phyloP scores from a whole-genome alignment of 2,329 filamentous ascomycete species.

The Lecanicillium sp. region DNA sequence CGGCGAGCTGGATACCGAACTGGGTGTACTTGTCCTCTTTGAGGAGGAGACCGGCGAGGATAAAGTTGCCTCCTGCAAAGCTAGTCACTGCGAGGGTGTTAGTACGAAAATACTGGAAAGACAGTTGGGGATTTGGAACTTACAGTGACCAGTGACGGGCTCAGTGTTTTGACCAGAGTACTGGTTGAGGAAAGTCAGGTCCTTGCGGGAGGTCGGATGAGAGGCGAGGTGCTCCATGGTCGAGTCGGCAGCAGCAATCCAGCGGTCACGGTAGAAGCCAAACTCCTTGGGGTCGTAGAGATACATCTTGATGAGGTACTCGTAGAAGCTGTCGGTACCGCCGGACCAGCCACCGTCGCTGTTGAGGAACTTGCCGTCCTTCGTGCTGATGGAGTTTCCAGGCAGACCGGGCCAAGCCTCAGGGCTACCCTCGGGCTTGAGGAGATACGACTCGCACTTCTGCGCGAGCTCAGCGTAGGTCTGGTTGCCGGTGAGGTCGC shows the following conservation, averaged over 20 bases:
- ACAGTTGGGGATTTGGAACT: constrained; percentile 24
- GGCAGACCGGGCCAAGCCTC: constrained; percentile 74
- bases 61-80: constrained; percentile 80
- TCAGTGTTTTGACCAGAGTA: constrained; percentile 43
- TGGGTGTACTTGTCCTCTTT: constrained; percentile 59
- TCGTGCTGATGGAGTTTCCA: constrained; percentile 58
- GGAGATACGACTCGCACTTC: constrained; percentile 60
- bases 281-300: constrained; percentile 67
- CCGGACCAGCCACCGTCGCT: constrained; percentile 66
- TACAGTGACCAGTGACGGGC: constrained; percentile 45
- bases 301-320: constrained; percentile 91
- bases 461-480: constrained; percentile 60
- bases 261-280: constrained; percentile 61
- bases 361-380: constrained; percentile 59
- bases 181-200: constrained; percentile 64
- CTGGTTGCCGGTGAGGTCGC: constrained; percentile 61
- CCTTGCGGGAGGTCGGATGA: constrained; percentile 58
- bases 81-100: constrained; percentile 58
- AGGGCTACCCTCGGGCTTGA: constrained; percentile 45
- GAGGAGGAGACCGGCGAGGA: constrained; percentile 71
- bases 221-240: constrained; percentile 66
- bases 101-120: constrained; percentile 19
- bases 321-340: constrained; percentile 61
- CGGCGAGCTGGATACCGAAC: constrained; percentile 66
- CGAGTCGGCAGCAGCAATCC: constrained; percentile 69